These are phyloP conservation scores for Flaveria brownii DNA, from an alignment of 129 eudicot genomes.

Conservation along the genomic window DNA sequence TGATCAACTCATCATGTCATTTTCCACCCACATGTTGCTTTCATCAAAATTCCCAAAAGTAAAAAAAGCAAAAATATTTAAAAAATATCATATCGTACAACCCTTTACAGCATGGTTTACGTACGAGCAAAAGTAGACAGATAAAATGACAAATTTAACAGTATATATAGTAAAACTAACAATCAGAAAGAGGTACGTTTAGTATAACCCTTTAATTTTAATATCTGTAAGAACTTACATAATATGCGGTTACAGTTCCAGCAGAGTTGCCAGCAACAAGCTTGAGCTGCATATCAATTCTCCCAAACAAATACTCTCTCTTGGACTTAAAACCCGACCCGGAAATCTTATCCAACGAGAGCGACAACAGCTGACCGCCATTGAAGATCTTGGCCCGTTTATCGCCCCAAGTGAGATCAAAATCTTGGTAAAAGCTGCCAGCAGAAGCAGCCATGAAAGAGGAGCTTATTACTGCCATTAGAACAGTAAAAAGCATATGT, in stretches of 20 bases:
- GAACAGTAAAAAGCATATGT: constrained; percentile 8
- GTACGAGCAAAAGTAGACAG: background rate
- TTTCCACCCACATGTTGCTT: constrained; percentile 30
- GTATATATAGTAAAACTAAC: no score
- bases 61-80: constrained; percentile 18
- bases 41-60: constrained; percentile 32
- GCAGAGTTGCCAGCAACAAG: constrained; percentile 90
- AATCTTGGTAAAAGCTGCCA: constrained; percentile 65
- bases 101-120: background rate
- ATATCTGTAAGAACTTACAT: constrained; percentile 39
- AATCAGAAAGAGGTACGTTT: no score
- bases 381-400: constrained; percentile 53
- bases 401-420: constrained; percentile 71
- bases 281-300: constrained; percentile 81
- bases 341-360: constrained; percentile 62
- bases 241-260: constrained; percentile 79
- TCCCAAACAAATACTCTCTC: constrained; percentile 70
- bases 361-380: constrained; percentile 61
- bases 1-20: constrained; percentile 19
- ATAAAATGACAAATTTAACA: no score
- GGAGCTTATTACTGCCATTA: constrained; percentile 26
- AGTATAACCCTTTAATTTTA: no score
- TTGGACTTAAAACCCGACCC: constrained; percentile 83
- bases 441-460: constrained; percentile 39
- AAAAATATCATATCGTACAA: constrained; percentile 10